phyloP scores from a whole-genome alignment of 2,329 filamentous ascomycete species.

The Byssochlamys sp. region DNA sequence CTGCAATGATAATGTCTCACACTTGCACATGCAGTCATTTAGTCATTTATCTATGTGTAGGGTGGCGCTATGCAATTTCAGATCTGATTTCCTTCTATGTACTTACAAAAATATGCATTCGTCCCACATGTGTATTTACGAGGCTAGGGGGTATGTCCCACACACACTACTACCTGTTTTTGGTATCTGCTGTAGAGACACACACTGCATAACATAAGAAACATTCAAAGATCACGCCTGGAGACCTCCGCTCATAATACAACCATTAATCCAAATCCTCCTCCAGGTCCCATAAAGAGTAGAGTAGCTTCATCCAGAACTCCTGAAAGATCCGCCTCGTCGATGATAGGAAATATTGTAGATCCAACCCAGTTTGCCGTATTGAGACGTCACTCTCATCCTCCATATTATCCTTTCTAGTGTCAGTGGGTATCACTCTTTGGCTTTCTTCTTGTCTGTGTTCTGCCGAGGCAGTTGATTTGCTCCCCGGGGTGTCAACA shows the following conservation, averaged over 20 bases:
- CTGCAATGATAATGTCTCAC: not conserved
- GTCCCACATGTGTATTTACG: not conserved
- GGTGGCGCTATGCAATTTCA: not conserved
- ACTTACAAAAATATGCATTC: not conserved
- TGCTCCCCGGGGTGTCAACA: slow-evolving; percentile 22
- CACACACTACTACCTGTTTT: not conserved
- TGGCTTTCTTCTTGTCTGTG: slow-evolving; percentile 7
- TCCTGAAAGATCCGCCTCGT: not conserved
- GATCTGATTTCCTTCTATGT: not conserved
- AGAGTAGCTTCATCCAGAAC: not conserved
- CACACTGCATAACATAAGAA: not conserved
- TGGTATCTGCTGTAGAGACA: not conserved
- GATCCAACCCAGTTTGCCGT: not conserved
- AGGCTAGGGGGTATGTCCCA: not conserved
- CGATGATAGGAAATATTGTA: not conserved
- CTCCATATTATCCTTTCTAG: not conserved
- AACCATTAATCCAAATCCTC: not conserved
- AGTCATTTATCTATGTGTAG: not conserved
- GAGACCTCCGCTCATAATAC: not conserved
- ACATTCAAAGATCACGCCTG: not conserved
- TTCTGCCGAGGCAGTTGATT: slow-evolving; percentile 10
- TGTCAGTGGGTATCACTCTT: not conserved
- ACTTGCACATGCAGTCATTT: not conserved
- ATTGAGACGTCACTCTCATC: not conserved
- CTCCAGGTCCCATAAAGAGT: not conserved